A percentile compares a stretch with the other conserved stretches of the same genome.
Conservation (phyloP, 768 basidiomycete genomes). For the Kwoniella europaea region DNA sequence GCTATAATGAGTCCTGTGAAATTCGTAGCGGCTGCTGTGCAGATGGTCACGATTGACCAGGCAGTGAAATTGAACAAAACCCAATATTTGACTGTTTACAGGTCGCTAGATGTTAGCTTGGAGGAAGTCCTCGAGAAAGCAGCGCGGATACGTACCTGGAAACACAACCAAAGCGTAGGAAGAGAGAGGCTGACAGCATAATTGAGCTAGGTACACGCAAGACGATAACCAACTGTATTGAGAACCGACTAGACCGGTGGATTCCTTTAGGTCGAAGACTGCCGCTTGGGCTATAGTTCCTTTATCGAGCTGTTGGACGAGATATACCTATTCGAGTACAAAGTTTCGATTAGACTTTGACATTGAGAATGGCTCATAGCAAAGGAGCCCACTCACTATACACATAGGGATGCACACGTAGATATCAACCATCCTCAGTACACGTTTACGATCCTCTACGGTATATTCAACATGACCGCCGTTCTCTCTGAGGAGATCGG, state of each 20-base stretch:
- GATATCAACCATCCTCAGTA: slow-evolving; percentile 41
- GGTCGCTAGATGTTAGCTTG: neutral
- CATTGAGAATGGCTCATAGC: neutral
- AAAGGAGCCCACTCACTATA: slow-evolving; percentile 10
- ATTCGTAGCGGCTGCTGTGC: slow-evolving; percentile 39
- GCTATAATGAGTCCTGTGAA: slow-evolving; percentile 44
- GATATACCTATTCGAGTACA: slow-evolving; percentile 9
- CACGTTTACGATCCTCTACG: slow-evolving; percentile 33
- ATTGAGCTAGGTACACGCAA: slow-evolving; percentile 39
- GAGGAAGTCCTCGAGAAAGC: too few species aligned
- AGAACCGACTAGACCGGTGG: slow-evolving; percentile 52
- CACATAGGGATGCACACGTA: slow-evolving; percentile 40
- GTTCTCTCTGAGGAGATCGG: slow-evolving; percentile 17
- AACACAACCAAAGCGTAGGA: slow-evolving; percentile 46
- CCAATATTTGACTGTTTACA: slow-evolving; percentile 37
- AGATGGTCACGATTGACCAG: slow-evolving; percentile 42
- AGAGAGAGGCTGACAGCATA: slow-evolving; percentile 45
- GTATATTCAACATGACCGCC: slow-evolving; percentile 30
- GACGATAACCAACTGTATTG: slow-evolving; percentile 61
- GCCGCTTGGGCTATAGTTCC: slow-evolving; percentile 64
- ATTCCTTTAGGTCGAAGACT: slow-evolving; percentile 61
- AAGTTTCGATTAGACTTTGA: neutral
- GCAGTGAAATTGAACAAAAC: slow-evolving; percentile 46
- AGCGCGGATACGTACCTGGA: slow-evolving; percentile 21
- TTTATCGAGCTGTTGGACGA: slow-evolving; percentile 51